Conservation (phyloP, 2,329 filamentous ascomycete genomes). For the Fusarium tanahbumbuense region DNA sequence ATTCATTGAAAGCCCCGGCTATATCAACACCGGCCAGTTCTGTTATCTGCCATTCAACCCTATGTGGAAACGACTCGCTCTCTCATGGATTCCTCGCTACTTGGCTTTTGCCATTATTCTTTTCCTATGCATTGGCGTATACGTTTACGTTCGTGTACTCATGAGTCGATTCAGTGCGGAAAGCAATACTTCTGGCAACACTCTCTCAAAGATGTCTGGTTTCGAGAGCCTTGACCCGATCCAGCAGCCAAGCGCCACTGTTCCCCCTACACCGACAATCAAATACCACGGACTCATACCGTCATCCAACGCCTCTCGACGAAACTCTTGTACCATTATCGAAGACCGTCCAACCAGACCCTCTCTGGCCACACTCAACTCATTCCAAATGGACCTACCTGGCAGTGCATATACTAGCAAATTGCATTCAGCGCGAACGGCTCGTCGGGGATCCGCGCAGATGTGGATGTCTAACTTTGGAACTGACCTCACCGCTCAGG, state of each 20-base stretch:
- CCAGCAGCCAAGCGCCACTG: constrained; percentile 13
- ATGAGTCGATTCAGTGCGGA: constrained; percentile 54
- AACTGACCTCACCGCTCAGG: constrained; percentile 22
- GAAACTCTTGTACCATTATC: constrained; percentile 5
- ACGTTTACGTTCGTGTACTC: constrained; percentile 69
- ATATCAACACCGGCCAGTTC: constrained; percentile 72
- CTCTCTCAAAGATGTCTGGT: constrained; percentile 22
- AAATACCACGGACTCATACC: constrained; percentile 50
- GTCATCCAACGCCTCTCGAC: constrained; percentile 41
- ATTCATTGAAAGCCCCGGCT: constrained; percentile 69
- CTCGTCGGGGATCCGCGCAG: constrained; percentile 33
- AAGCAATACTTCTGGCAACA: constrained; percentile 24
- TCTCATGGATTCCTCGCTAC: constrained; percentile 81
- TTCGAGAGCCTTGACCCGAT: constrained; percentile 23
- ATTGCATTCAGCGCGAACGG: constrained; percentile 24
- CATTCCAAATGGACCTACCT: constrained; percentile 24
- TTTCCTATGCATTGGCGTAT: constrained; percentile 74
- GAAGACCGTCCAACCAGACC: constrained; percentile 26
- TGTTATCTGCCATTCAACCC: constrained; percentile 76
- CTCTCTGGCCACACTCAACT: constrained; percentile 35
- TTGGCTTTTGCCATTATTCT: constrained; percentile 74
- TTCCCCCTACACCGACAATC: constrained; percentile 49
- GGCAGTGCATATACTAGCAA: constrained; percentile 14
- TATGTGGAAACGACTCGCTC: constrained; percentile 74
- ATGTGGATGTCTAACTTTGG: constrained; percentile 35